These are phyloP conservation scores for Evansstolkia leycettana DNA, from an alignment of 495 filamentous ascomycete genomes.

Conservation along the genomic window DNA sequence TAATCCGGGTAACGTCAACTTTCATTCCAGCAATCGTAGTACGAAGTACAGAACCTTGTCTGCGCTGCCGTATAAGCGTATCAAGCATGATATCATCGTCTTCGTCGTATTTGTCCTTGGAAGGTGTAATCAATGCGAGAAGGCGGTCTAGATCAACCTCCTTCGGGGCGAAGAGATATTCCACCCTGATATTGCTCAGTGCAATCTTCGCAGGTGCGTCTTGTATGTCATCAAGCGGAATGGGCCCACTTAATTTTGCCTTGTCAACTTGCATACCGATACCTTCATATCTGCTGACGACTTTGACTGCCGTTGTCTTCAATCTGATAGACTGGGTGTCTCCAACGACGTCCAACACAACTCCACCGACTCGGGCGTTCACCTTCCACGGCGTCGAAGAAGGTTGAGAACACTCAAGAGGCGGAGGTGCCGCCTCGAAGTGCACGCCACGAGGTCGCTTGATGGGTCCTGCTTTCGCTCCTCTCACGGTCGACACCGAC, in stretches of 20 bases:
- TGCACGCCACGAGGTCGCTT: slow-evolving; percentile 50
- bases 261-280: slow-evolving; percentile 63
- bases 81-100: slow-evolving; percentile 94
- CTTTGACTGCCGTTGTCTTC: slow-evolving; percentile 67
- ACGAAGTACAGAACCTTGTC: slow-evolving; percentile 77
- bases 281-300: slow-evolving; percentile 57
- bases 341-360: slow-evolving; percentile 60
- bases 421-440: slow-evolving; percentile 41
- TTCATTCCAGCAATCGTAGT: slow-evolving; percentile 50
- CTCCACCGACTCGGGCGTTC: slow-evolving; percentile 64
- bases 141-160: slow-evolving; percentile 72
- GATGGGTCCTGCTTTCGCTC: slow-evolving; percentile 15
- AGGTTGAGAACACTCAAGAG: slow-evolving; percentile 4
- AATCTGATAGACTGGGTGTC: slow-evolving; percentile 61
- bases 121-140: slow-evolving; percentile 78
- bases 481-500: slow-evolving; percentile 49
- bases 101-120: slow-evolving; percentile 80
- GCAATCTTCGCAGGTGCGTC: slow-evolving; percentile 41
- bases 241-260: slow-evolving; percentile 60
- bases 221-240: slow-evolving; percentile 28
- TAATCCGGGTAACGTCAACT: slow-evolving; percentile 41
- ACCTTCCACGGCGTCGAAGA: slow-evolving; percentile 48
- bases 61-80: slow-evolving; percentile 76
- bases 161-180: slow-evolving; percentile 61
- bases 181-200: slow-evolving; percentile 53